These are phyloP conservation scores for Colletotrichum destructivum DNA, from an alignment of 2,329 filamentous ascomycete genomes.

Conservation along the genomic window DNA sequence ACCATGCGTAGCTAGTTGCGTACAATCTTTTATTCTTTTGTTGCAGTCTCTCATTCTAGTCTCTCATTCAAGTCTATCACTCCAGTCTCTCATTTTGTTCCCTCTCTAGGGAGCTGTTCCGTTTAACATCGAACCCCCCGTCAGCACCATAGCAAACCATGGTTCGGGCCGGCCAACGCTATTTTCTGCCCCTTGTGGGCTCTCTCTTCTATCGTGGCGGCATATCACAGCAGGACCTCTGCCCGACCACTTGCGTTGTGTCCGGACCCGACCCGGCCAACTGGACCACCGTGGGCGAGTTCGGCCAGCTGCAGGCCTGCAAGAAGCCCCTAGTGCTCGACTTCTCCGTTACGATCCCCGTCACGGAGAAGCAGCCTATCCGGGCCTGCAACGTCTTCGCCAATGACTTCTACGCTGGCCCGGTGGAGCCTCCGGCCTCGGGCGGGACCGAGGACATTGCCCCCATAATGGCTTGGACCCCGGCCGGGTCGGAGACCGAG, in stretches of 20 bases:
- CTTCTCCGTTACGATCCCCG: constrained; percentile 6
- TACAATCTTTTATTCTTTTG: too few relatives aligned
- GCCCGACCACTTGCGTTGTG: constrained; percentile 25
- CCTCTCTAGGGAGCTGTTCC: too few relatives aligned
- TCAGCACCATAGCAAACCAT: too few relatives aligned
- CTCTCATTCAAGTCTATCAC: too few relatives aligned
- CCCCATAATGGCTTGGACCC: constrained; percentile 23
- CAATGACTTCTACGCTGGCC: constrained; percentile 21
- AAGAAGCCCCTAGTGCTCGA: constrained; percentile 19
- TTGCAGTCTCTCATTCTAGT: too few relatives aligned
- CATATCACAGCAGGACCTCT: constrained; percentile 10
- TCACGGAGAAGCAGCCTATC: constrained; percentile 30
- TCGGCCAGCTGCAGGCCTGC: constrained; percentile 30
- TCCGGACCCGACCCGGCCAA: constrained; percentile 25
- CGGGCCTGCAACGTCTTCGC: constrained; percentile 30
- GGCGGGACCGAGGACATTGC: constrained; percentile 10
- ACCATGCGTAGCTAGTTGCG: too few relatives aligned
- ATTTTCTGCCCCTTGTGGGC: constrained; percentile 1
- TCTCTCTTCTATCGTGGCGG: too few relatives aligned
- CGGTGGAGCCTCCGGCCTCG: neutral
- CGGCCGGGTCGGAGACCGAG: constrained; percentile 27
- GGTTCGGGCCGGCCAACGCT: neutral
- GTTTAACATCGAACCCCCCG: too few relatives aligned
- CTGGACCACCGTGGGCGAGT: constrained; percentile 32
- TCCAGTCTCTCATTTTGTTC: too few relatives aligned